A percentile compares a stretch with the other conserved stretches of the same genome.
Evolutionary conservation across 2,329 filamentous ascomycete genomes (phyloP).

Genomic region (Kalmusia sp.): DNA sequence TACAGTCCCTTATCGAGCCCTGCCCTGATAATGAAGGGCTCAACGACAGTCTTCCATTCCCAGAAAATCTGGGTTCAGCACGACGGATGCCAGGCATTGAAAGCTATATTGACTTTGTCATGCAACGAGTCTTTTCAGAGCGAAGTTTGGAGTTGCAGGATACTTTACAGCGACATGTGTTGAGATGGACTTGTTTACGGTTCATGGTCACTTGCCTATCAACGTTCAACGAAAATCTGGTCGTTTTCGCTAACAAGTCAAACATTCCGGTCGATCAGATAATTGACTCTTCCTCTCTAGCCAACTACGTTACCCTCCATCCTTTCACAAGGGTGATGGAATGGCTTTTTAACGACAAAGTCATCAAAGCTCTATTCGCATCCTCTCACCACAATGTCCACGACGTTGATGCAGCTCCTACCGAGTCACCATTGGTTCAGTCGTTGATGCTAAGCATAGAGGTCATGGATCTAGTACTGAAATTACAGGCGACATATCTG

Average conservation of each 20-base stretch:
- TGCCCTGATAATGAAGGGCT: constrained; percentile 66
- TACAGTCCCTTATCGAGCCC: constrained; percentile 75
- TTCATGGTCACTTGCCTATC: constrained; percentile 81
- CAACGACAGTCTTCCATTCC: constrained; percentile 82
- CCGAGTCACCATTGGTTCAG: constrained; percentile 81
- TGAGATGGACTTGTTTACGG: constrained; percentile 81
- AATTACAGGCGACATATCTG: constrained; percentile 88
- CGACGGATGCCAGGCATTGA: constrained; percentile 87
- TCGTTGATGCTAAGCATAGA: constrained; percentile 82
- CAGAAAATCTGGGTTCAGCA: constrained; percentile 79
- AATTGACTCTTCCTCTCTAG: constrained; percentile 76
- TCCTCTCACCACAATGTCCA: constrained; percentile 78
- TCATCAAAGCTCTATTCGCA: constrained; percentile 79
- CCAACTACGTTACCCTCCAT: constrained; percentile 83
- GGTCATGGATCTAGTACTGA: constrained; percentile 81
- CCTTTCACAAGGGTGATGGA: constrained; percentile 96
- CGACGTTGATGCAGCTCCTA: constrained; percentile 73
- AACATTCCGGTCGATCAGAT: constrained; percentile 76
- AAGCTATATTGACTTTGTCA: constrained; percentile 87
- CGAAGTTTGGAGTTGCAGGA: constrained; percentile 69
- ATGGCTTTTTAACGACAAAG: constrained; percentile 95
- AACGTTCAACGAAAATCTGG: constrained; percentile 93
- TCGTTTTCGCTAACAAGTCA: constrained; percentile 82
- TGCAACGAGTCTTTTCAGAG: constrained; percentile 78
- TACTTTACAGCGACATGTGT: constrained; percentile 71